A percentile compares a stretch with the other conserved stretches of the same genome.
Evolutionary conservation across 106 monocot genomes (phyloP).

Genomic region (Dendrobium chrysotoxum): DNA sequence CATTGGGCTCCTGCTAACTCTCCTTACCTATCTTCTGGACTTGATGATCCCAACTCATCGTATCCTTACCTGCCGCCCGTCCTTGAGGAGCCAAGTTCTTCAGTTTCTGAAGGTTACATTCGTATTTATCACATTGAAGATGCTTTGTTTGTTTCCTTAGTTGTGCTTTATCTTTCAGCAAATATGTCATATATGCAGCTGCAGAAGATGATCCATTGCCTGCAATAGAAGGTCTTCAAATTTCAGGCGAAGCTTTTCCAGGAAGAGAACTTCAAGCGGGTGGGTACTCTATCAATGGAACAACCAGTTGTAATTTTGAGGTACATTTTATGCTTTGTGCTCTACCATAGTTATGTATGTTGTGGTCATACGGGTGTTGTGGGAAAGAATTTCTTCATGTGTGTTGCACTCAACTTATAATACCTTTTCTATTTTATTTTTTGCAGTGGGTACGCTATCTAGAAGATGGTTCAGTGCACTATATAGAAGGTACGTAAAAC

Average conservation of each 20-base stretch:
- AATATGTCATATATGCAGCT: slow-evolving; percentile 32
- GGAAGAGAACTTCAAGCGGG: slow-evolving; percentile 83
- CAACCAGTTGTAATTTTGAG: slow-evolving; percentile 96
- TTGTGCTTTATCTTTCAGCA: background rate
- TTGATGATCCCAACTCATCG: slow-evolving; percentile 52
- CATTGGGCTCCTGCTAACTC: slow-evolving; percentile 42
- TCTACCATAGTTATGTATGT: background rate
- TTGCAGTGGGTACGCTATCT: slow-evolving; percentile 69
- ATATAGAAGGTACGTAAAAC: slow-evolving; percentile 58
- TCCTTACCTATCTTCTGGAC: slow-evolving; percentile 38
- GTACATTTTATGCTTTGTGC: slow-evolving; percentile 20
- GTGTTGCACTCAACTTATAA: background rate
- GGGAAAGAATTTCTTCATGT: background rate
- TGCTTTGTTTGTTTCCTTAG: slow-evolving; percentile 7
- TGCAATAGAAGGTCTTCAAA: slow-evolving; percentile 82
- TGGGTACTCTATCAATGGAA: slow-evolving; percentile 90
- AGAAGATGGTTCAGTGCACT: slow-evolving; percentile 70
- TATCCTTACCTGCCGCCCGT: slow-evolving; percentile 87
- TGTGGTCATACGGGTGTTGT: background rate
- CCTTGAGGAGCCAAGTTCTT: slow-evolving; percentile 87
- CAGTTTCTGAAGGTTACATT: slow-evolving; percentile 90
- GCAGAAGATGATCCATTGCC: slow-evolving; percentile 97
- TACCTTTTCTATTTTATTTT: background rate
- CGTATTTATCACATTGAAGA: background rate
- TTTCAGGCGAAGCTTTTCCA: slow-evolving; percentile 93